Base-by-base conservation (phyloP, 495 filamentous ascomycete species). In the Copromyces sp. region DNA sequence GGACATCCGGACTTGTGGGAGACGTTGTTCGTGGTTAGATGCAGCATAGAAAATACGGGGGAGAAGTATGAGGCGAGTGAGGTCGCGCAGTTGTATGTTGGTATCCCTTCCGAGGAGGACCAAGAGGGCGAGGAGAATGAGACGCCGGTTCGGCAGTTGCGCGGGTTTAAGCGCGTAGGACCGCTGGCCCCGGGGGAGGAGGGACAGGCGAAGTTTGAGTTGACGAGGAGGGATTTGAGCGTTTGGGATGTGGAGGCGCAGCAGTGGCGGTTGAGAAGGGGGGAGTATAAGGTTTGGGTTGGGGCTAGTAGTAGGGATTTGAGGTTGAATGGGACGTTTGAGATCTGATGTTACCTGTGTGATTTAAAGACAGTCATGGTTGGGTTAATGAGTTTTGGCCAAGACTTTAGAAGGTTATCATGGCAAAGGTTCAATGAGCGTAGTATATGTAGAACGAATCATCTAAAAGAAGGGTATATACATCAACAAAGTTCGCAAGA, bases 241-340 rank as follows among this genome's bases (percentile, higher is more conserved):
- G 95, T 93, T 0, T 98, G 95, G 95, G 90, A 92, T 78, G 87
- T 90, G 12, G 82, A 85, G n/a, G 81, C 82, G 74, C 91, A 93
- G 86, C 94, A 94, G 79, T 98, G 95, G 95, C 84, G 93, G 37
- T 81, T 98, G 78, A 79, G 84, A 35, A 73, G 73, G 20, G 85
- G 86, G 6, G 75, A 74, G 44, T 85, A 87, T 72, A 74, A 69
- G 29, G 70, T 87, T 6, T 81, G 77, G 70, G 78, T 87, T 37
- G 86, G 86, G 12, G 81, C 84, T 20, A 87, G 85, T 68, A 86
- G 84, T 71, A 77, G 86, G 73, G 85, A 87, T 76, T 80, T 86
- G 69, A 73, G 79, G 73, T n/a, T 77, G n/a, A 40, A 42, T 17
- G 75, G 72, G 35, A 59, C 40, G 1, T 9, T 73, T n/a, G 40